These are phyloP conservation scores for Lolium rigidum DNA, from an alignment of 176 grass and related monocot species.

Conservation along the genomic window DNA sequence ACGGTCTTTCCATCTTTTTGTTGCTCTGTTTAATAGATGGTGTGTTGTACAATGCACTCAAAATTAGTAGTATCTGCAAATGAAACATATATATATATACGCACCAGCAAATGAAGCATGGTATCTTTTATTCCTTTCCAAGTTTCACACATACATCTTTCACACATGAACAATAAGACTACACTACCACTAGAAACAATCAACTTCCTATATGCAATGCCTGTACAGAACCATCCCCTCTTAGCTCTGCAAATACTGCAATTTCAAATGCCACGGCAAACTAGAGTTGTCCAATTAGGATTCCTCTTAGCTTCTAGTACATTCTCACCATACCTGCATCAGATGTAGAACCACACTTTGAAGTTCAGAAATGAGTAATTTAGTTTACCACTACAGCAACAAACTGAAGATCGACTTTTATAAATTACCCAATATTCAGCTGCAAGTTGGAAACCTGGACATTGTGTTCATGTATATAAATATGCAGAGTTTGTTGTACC, in stretches of 20 bases:
- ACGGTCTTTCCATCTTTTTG: too few species aligned
- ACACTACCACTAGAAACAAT: too few species aligned
- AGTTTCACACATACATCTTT: too few species aligned
- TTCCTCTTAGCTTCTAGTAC: slow-evolving; percentile 84
- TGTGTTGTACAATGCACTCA: too few species aligned
- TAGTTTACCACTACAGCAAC: neutral
- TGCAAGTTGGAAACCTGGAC: neutral
- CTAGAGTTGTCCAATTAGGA: slow-evolving; percentile 79
- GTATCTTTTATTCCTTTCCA: too few species aligned
- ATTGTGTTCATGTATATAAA: neutral
- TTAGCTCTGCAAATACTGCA: slow-evolving; percentile 90
- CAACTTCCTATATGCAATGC: slow-evolving; percentile 59
- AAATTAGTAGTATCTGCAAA: too few species aligned
- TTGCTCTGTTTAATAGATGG: too few species aligned
- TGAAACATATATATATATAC: too few species aligned
- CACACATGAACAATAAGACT: too few species aligned
- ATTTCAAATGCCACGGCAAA: slow-evolving; percentile 87
- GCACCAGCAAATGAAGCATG: too few species aligned
- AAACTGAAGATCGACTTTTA: neutral
- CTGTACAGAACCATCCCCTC: slow-evolving; percentile 90
- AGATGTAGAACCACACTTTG: neutral
- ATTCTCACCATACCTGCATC: slow-evolving; percentile 91
- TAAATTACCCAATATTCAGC: neutral
- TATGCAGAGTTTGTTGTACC: too few species aligned
- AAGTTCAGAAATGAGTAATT: neutral